Evolutionary conservation across 2,329 filamentous ascomycete genomes (phyloP).

Genomic region (Epichloe elymi): DNA sequence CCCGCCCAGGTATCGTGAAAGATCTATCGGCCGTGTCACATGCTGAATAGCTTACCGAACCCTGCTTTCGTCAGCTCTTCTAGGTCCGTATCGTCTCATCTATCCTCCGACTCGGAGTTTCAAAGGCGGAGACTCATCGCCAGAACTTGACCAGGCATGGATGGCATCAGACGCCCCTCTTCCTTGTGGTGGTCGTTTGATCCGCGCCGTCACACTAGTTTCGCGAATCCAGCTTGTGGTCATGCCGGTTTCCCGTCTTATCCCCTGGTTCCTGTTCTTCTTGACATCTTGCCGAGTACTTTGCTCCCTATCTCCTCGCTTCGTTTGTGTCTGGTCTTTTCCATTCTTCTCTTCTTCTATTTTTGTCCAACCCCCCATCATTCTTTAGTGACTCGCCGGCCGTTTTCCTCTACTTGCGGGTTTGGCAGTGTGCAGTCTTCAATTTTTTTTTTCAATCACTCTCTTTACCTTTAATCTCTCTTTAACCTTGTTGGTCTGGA

Average conservation of each 20-base stretch:
- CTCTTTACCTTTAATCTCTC: conserved; percentile 7
- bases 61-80: neutral
- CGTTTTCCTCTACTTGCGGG: conserved; percentile 16
- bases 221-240: conserved; percentile 10
- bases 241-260: conserved; percentile 17
- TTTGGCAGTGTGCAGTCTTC: conserved; percentile 14
- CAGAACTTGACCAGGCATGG: too few species aligned
- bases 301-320: conserved; percentile 19
- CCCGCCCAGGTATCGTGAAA: neutral
- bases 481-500: conserved; percentile 10
- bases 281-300: conserved; percentile 24
- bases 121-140: too few species aligned
- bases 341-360: conserved; percentile 8
- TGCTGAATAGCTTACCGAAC: neutral
- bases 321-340: conserved; percentile 34
- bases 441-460: neutral
- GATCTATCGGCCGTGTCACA: neutral
- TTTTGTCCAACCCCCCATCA: conserved; percentile 20
- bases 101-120: too few species aligned
- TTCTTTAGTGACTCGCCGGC: conserved; percentile 4
- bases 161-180: neutral
- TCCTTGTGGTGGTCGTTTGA: neutral
- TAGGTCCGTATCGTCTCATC: neutral
- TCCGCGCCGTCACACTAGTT: neutral
- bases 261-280: conserved; percentile 18